Base-by-base conservation (phyloP, 495 filamentous ascomycete genomes). In the Hyaloscypha finlandica region DNA sequence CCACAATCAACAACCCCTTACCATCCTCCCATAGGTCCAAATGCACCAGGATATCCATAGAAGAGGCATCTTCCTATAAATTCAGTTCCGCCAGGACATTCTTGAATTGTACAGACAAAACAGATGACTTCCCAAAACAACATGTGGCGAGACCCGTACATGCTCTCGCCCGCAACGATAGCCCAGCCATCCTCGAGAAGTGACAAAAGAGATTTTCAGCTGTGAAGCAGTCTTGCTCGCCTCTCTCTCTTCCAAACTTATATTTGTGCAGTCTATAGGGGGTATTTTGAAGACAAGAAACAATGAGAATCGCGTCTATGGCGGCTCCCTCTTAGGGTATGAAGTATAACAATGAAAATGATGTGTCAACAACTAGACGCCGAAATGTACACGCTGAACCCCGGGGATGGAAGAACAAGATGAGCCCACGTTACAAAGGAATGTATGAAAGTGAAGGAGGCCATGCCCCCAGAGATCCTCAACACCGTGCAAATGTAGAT, bases 221-320 rank as follows among this genome's bases (percentile, higher is more conserved):
- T 70, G 68, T 70, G 59, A 67, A 70, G 64, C 68, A 67, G 64
- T 64, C 31, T 64, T 61, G 64, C 70, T 69, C 56, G 55, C 69
- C 59, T 61, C 37, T 71, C 55, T 71, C 66, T 68, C 58, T 39
- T n/a, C 48, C 53, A 73, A 69, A 70, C 65, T 55, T 61, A 45
- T 57, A 67, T 33, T 65, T 39, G 64, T 68, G 71, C 62, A 68
- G 62, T 79, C 76, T 79, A 78, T 79, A 75, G 60, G 71, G 77
- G 77, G 77, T 77, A 77, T 78, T 74, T 77, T 67, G 74, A 77
- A 76, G 63, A 37, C 64, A 68, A 68, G 52, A 70, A 74, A 75
- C 75, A 74, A 61, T 67, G 65, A 63, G 70, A 69, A 67, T 29
- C 64, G 57, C 68, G 20, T 70, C 64, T 64, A 61, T 67, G 60